A percentile compares a stretch with the other conserved stretches of the same genome.
These are phyloP conservation scores for Dictyostelium capitatum DNA, from an alignment of 78 protist species.

Conservation along the genomic window DNA sequence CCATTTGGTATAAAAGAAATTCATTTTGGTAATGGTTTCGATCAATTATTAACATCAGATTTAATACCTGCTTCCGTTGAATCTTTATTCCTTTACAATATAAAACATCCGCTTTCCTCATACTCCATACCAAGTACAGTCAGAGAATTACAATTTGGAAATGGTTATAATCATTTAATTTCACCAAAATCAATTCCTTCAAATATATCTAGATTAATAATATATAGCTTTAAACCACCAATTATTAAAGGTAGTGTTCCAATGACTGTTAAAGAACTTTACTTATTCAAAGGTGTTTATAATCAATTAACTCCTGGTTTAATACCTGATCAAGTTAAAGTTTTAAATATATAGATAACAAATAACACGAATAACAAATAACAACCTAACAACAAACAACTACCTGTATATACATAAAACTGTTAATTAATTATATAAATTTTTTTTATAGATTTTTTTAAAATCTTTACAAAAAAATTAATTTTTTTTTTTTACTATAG, in stretches of 20 bases:
- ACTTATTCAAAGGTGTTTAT: not conserved
- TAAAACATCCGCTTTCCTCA: not conserved
- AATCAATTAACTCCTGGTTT: not conserved
- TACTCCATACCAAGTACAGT: not conserved
- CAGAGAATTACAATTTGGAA: not conserved
- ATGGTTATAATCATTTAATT: not conserved
- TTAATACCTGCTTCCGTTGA: not conserved
- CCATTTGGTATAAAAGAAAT: constrained; percentile 9
- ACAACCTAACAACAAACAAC: not conserved
- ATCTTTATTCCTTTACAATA: not conserved
- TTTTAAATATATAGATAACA: not conserved
- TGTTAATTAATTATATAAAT: not conserved
- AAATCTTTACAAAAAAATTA: no score
- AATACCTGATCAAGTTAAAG: not conserved
- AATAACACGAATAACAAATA: not conserved
- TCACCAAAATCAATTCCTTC: constrained; percentile 4
- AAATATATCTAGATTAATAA: not conserved
- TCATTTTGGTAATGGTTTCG: not conserved
- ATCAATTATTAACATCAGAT: not conserved
- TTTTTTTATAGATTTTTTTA: no score
- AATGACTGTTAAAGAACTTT: not conserved
- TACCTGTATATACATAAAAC: not conserved
- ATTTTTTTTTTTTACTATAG: no score
- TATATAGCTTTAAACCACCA: not conserved
- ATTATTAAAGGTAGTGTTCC: not conserved